A percentile compares a stretch with the other conserved stretches of the same genome.
These are phyloP conservation scores for Beauveria sp. DNA, from an alignment of 2,329 filamentous ascomycete species.

Conservation along the genomic window DNA sequence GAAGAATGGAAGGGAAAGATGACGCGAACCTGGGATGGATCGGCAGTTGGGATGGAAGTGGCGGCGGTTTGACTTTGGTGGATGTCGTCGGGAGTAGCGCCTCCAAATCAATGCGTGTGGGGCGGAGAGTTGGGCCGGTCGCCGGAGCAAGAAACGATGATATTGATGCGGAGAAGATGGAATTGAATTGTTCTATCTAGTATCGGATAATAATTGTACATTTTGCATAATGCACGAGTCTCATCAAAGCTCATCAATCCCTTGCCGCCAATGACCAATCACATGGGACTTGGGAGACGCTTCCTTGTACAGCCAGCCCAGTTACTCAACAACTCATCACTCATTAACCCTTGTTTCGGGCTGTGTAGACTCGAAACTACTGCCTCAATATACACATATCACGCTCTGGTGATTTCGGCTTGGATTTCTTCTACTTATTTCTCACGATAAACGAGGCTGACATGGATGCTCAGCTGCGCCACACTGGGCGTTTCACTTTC, in stretches of 20 bases:
- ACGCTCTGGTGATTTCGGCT: constrained; percentile 33
- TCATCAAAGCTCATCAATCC: too few relatives aligned
- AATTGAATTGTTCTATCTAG: too few relatives aligned
- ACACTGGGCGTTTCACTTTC: neutral
- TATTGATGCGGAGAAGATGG: too few relatives aligned
- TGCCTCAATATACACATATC: constrained; percentile 29
- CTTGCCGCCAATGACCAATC: neutral
- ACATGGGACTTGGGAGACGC: neutral
- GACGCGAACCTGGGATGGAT: neutral
- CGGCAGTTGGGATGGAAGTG: neutral
- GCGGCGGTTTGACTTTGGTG: neutral
- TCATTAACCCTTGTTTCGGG: constrained; percentile 20
- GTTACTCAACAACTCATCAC: constrained; percentile 2
- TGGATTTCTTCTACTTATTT: constrained; percentile 20
- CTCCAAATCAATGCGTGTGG: neutral
- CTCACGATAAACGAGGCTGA: too few relatives aligned
- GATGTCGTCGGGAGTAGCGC: neutral
- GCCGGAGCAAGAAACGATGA: neutral
- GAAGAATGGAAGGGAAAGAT: too few relatives aligned
- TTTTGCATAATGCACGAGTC: too few relatives aligned
- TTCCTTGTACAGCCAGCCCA: neutral
- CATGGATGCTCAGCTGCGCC: neutral
- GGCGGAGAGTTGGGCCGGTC: neutral
- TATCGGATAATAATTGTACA: too few relatives aligned
- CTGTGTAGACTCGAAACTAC: constrained; percentile 25